Percentiles rank a stretch among this genome's conserved stretches.
phyloP scores from a whole-genome alignment of 2,329 filamentous ascomycete genomes.

The Fusarium sp. region DNA sequence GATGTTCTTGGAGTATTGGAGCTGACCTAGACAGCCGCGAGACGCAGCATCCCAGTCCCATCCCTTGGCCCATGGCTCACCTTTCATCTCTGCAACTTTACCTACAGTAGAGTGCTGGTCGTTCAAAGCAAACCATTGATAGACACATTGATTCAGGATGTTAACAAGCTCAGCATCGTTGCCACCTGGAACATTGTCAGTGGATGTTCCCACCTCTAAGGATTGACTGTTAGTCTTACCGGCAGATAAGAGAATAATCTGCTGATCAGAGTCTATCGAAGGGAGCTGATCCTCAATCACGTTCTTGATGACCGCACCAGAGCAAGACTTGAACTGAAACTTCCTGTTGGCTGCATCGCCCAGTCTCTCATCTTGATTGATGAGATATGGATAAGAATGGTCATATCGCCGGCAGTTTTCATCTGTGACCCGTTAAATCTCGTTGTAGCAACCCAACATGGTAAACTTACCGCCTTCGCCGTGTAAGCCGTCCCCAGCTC shows the following conservation, averaged over 20 bases:
- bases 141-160: conserved; percentile 9
- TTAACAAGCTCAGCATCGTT: conserved; percentile 17
- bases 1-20: not conserved
- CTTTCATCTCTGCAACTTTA: not conserved
- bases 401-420: conserved; percentile 12
- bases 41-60: not conserved
- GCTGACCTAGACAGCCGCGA: not conserved
- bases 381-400: conserved; percentile 10
- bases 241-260: not conserved
- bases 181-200: not conserved
- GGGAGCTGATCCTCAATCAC: not conserved
- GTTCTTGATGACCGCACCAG: not conserved
- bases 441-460: rapidly evolving
- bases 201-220: rapidly evolving
- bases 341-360: not conserved
- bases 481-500: conserved; percentile 5
- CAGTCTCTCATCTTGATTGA: not conserved
- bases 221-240: rapidly evolving
- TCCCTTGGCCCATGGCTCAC: not conserved
- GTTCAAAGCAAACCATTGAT: conserved; percentile 4
- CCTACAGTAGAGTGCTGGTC: not conserved
- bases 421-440: not conserved
- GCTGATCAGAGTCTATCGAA: not conserved
- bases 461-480: not conserved
- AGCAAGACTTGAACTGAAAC: not conserved